phyloP scores from a whole-genome alignment of 257 asterid species.

The Nicotiana knightiana region DNA sequence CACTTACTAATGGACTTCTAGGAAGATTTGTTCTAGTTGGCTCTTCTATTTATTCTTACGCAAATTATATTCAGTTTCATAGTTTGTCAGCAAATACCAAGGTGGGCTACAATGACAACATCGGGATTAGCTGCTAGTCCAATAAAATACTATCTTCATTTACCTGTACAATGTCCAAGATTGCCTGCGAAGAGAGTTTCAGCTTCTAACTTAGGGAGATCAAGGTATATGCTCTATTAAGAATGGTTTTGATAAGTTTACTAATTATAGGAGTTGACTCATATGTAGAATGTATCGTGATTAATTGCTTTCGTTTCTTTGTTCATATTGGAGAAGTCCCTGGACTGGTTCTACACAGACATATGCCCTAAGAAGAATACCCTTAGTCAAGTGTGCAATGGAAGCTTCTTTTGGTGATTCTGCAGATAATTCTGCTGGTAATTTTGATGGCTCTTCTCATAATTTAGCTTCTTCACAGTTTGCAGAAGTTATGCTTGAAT shows the following conservation, averaged over 20 bases:
- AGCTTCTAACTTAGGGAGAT: constrained; percentile 24
- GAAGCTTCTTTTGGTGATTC: constrained; percentile 79
- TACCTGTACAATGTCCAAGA: constrained; percentile 29
- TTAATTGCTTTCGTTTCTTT: constrained; percentile 12
- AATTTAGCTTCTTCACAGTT: neutral
- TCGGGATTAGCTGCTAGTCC: constrained; percentile 63
- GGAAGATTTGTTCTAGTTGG: neutral
- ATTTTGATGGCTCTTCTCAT: neutral
- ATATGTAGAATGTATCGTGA: constrained; percentile 1
- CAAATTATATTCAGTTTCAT: constrained; percentile 16
- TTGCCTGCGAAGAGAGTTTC: constrained; percentile 30
- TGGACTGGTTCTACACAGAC: constrained; percentile 34
- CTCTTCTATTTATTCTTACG: constrained; percentile 5
- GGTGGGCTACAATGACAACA: constrained; percentile 31
- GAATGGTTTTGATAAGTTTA: neutral
- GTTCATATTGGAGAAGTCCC: constrained; percentile 29
- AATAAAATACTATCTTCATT: constrained; percentile 25
- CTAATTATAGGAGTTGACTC: neutral
- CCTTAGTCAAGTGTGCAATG: constrained; percentile 59
- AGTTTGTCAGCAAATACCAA: constrained; percentile 17
- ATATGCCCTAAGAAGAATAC: constrained; percentile 20
- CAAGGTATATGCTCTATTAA: constrained; percentile 24
- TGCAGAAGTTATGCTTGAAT: neutral
- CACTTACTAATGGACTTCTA: neutral
- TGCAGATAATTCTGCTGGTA: constrained; percentile 59